Conservation (phyloP, 2,329 filamentous ascomycete genomes). For the Aphanocladium album region DNA sequence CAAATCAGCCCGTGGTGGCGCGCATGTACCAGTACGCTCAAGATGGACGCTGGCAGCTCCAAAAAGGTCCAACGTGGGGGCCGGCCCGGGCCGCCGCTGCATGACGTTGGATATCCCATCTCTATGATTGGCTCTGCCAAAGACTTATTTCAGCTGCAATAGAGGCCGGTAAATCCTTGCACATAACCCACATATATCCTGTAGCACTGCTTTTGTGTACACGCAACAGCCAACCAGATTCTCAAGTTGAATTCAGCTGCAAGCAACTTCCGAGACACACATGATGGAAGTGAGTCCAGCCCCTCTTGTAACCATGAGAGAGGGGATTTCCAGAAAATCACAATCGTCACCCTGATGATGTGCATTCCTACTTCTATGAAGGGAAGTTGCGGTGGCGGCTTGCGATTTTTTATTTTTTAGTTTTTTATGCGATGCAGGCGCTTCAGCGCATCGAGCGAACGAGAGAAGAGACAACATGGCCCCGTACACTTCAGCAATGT, state of each 20-base stretch:
- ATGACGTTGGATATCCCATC: neutral
- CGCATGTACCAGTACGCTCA: neutral
- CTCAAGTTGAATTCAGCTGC: neutral
- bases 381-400: neutral
- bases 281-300: neutral
- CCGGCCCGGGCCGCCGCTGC: neutral
- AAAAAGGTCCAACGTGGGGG: neutral
- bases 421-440: neutral
- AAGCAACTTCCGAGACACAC: neutral
- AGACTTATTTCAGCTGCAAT: slow-evolving; percentile 1
- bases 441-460: too few species aligned
- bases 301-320: neutral
- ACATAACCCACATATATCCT: neutral
- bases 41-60: neutral
- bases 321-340: neutral
- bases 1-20: neutral
- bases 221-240: neutral
- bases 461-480: neutral
- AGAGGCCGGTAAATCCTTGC: neutral
- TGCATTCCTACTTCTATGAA: neutral
- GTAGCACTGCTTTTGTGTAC: neutral
- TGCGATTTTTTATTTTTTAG: neutral
- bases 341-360: too few species aligned
- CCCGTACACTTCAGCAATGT: neutral
- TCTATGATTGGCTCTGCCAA: neutral